phyloP scores from a whole-genome alignment of 495 filamentous ascomycete species.

The Aspergillus sparsus region DNA sequence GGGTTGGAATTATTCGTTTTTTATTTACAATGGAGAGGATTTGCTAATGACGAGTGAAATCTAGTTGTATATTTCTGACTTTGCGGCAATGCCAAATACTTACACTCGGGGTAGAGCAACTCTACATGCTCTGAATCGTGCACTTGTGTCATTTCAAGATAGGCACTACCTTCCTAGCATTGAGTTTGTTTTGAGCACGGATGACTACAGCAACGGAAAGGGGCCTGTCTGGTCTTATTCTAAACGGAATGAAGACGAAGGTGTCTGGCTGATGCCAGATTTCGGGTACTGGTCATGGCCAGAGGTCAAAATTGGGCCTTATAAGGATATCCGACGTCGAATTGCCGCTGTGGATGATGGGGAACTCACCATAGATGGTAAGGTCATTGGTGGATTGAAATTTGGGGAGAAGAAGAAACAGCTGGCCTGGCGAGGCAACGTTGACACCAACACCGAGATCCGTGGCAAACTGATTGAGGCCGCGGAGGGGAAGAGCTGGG shows the following conservation, averaged over 20 bases:
- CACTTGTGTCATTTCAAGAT: conserved; percentile 43
- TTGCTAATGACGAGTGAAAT: not conserved
- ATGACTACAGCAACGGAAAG: conserved; percentile 43
- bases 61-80: conserved; percentile 46
- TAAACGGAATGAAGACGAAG: conserved; percentile 44
- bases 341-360: conserved; percentile 42
- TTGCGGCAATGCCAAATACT: conserved; percentile 34
- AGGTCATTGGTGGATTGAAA: conserved; percentile 16
- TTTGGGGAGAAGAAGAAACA: conserved; percentile 60
- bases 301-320: conserved; percentile 59
- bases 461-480: conserved; percentile 50
- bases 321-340: conserved; percentile 50
- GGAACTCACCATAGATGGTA: conserved; percentile 22
- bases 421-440: conserved; percentile 68
- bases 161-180: conserved; percentile 58
- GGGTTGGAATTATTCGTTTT: too few species aligned
- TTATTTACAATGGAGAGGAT: not conserved
- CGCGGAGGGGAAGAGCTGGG: conserved; percentile 49
- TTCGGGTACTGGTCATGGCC: conserved; percentile 79
- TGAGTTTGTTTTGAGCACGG: conserved; percentile 57
- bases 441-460: conserved; percentile 39
- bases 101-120: conserved; percentile 43
- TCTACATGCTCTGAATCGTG: conserved; percentile 42
- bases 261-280: conserved; percentile 74
- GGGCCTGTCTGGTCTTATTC: conserved; percentile 56